These are phyloP conservation scores for Diplodia scrobiculata DNA, from an alignment of 2,329 filamentous ascomycete genomes.

Conservation along the genomic window DNA sequence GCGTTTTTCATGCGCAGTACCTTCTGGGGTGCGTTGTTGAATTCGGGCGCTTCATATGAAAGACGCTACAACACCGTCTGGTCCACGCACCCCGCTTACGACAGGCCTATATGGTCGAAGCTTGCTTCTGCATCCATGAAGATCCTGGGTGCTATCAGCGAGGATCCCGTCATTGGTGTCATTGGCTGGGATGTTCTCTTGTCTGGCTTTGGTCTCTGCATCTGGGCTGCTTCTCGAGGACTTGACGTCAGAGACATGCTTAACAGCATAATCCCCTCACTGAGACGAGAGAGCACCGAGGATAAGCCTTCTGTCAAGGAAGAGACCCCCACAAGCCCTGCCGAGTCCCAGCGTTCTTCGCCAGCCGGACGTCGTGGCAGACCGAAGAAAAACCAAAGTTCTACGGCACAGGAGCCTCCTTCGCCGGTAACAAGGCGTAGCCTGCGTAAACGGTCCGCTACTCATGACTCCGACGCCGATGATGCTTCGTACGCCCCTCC, in stretches of 20 bases:
- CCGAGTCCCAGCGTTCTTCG: constrained; percentile 31
- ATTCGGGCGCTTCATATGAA: constrained; percentile 52
- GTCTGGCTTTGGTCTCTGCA: constrained; percentile 56
- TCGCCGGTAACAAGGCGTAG: constrained; percentile 32
- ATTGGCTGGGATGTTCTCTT: constrained; percentile 63
- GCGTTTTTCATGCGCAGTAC: constrained; percentile 35
- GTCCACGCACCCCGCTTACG: constrained; percentile 50
- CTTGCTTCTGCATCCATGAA: constrained; percentile 47
- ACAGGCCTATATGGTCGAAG: constrained; percentile 42
- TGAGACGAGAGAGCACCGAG: constrained; percentile 10
- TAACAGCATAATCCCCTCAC: constrained; percentile 37
- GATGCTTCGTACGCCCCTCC: constrained; percentile 23
- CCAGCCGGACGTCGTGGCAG: constrained; percentile 37
- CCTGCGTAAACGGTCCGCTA: constrained; percentile 22
- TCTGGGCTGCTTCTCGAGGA: constrained; percentile 61
- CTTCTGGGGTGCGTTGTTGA: constrained; percentile 50
- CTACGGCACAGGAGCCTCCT: constrained; percentile 21
- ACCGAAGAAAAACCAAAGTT: constrained; percentile 34
- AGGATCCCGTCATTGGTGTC: constrained; percentile 61
- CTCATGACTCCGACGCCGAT: constrained; percentile 26
- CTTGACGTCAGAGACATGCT: constrained; percentile 57
- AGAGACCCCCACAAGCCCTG: constrained; percentile 30
- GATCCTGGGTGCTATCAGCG: constrained; percentile 55
- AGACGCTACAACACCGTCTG: constrained; percentile 40
- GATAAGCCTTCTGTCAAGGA: constrained; percentile 34